Evolutionary conservation across 371 early-diverging fungal genomes (phyloP).

Genomic region (Rhizopus microsporus): DNA sequence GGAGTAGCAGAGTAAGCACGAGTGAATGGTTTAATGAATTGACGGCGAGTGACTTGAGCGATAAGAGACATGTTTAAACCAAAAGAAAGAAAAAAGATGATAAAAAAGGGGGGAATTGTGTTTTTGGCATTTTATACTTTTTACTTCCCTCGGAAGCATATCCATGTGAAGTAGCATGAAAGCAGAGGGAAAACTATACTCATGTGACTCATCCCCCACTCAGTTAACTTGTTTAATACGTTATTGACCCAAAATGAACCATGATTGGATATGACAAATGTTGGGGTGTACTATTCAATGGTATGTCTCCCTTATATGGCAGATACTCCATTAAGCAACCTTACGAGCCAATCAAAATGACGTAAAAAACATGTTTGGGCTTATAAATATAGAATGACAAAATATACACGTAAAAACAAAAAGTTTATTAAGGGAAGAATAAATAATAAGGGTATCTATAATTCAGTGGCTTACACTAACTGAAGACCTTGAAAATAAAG

Average conservation of each 20-base stretch:
- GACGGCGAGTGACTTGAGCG: conserved; percentile 1
- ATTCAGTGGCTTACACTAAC: neutral
- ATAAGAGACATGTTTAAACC: neutral
- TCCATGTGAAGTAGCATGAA: neutral
- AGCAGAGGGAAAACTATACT: neutral
- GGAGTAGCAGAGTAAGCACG: conserved; percentile 12
- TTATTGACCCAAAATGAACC: neutral
- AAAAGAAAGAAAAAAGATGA: neutral
- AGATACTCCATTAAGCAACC: too few relatives aligned
- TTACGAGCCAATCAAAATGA: too few relatives aligned
- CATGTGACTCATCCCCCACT: neutral
- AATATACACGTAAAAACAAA: neutral
- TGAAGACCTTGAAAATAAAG: neutral
- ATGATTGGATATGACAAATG: neutral
- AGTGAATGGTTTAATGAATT: neutral
- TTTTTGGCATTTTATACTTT: neutral
- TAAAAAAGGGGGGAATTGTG: neutral
- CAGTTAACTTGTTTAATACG: neutral
- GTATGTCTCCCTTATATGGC: too few relatives aligned
- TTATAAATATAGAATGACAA: neutral
- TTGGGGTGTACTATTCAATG: neutral
- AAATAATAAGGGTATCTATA: neutral
- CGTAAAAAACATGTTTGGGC: too few relatives aligned
- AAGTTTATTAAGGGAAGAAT: neutral
- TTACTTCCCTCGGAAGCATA: neutral